Percentiles rank a stretch among this genome's conserved stretches.
Evolutionary conservation across 2,329 filamentous ascomycete genomes (phyloP).

Genomic region (Tolypocladium album): DNA sequence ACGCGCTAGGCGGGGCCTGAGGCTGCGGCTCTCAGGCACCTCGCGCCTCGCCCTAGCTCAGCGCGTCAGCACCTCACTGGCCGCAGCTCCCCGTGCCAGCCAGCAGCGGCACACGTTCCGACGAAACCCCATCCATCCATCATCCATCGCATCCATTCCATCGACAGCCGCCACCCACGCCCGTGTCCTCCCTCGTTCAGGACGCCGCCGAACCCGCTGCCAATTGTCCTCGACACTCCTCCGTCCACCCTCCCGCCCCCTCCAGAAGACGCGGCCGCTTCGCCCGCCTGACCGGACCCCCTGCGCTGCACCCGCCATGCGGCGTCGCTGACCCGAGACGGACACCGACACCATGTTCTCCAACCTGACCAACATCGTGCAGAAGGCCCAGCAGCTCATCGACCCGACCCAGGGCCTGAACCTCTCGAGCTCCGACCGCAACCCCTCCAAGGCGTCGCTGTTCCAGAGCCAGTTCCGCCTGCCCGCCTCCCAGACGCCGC

Average conservation of each 20-base stretch:
- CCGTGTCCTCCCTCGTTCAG: not conserved
- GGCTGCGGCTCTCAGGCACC: not conserved
- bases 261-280: not conserved
- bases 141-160: not conserved
- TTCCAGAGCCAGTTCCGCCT: conserved; percentile 97
- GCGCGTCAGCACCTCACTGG: not conserved
- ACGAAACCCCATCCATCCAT: not conserved
- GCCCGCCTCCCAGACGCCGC: conserved; percentile 79
- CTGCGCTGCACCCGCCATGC: conserved; percentile 21
- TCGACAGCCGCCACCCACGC: not conserved
- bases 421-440: conserved; percentile 62
- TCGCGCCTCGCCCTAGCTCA: not conserved
- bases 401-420: conserved; percentile 73
- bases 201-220: not conserved
- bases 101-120: not conserved
- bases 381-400: conserved; percentile 92
- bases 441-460: conserved; percentile 81
- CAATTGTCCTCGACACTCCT: not conserved
- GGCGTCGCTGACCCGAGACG: conserved; percentile 21
- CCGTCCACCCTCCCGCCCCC: not conserved
- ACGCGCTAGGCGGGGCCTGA: not conserved
- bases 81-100: not conserved
- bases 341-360: conserved; percentile 40
- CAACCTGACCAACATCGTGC: conserved; percentile 68
- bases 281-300: not conserved